phyloP scores from a whole-genome alignment of 352 stramenopile genomes.

The Paralagenidium karlingii region DNA sequence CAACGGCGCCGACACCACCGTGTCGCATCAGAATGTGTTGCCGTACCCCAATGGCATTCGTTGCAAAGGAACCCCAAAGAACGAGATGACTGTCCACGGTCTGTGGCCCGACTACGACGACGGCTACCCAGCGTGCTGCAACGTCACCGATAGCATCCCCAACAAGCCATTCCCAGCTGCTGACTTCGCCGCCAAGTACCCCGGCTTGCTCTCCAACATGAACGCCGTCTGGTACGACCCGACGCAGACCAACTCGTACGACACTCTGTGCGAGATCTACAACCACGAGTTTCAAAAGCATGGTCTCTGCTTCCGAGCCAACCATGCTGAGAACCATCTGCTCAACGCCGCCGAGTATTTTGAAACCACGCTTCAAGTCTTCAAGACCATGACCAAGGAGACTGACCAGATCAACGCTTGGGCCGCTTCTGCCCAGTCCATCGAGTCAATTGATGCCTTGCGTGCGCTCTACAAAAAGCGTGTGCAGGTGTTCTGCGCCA shows the following conservation, averaged over 20 bases:
- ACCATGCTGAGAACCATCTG: slow-evolving; percentile 27
- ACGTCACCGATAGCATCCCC: slow-evolving; percentile 31
- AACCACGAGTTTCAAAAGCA: slow-evolving; percentile 81
- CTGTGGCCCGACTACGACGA: slow-evolving; percentile 65
- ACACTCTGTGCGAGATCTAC: slow-evolving; percentile 68
- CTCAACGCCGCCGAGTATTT: slow-evolving; percentile 57
- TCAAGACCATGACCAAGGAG: slow-evolving; percentile 16
- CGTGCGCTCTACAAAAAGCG: slow-evolving; percentile 37
- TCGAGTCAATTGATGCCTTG: slow-evolving; percentile 19
- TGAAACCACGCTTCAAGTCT: slow-evolving; percentile 35
- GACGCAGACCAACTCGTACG: slow-evolving; percentile 31
- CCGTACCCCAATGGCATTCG: slow-evolving; percentile 37
- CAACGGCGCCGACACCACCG: slow-evolving; percentile 48
- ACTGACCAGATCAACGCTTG: slow-evolving; percentile 43
- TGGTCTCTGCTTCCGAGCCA: slow-evolving; percentile 52
- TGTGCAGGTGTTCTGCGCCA: slow-evolving; percentile 61
- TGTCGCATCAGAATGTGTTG: slow-evolving; percentile 73
- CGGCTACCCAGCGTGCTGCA: slow-evolving; percentile 61
- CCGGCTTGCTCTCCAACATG: slow-evolving; percentile 36
- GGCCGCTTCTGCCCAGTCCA: slow-evolving; percentile 6
- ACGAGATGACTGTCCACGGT: slow-evolving; percentile 58
- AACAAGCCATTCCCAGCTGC: slow-evolving; percentile 49
- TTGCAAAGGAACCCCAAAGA: slow-evolving; percentile 26
- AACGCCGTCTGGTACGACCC: slow-evolving; percentile 48
- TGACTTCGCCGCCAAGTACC: slow-evolving; percentile 28